A percentile compares a stretch with the other conserved stretches of the same genome.
Conservation (phyloP, 1,139 yeast genomes). For the Candida tetrigidarum region DNA sequence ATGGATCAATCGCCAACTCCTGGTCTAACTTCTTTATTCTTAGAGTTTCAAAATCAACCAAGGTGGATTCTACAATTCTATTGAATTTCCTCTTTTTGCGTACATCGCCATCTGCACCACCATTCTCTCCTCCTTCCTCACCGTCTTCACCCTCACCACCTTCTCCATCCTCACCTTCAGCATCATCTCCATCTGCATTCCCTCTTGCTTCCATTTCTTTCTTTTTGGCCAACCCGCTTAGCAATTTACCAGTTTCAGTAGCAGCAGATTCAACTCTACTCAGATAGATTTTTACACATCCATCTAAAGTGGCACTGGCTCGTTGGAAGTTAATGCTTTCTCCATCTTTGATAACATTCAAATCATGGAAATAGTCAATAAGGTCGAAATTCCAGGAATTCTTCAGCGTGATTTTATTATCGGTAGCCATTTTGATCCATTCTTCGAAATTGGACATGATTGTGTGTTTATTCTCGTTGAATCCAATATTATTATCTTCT, state of each 20-base stretch:
- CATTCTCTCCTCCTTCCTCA: slow-evolving; percentile 20
- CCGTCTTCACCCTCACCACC: slow-evolving; percentile 22
- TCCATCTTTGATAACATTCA: slow-evolving; percentile 49
- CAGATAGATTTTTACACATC: slow-evolving; percentile 46
- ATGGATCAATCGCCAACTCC: slow-evolving; percentile 82
- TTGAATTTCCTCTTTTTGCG: slow-evolving; percentile 42
- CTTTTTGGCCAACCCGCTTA: slow-evolving; percentile 67
- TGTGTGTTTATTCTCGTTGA: slow-evolving; percentile 49
- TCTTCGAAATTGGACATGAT: slow-evolving; percentile 75
- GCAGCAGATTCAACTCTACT: slow-evolving; percentile 89
- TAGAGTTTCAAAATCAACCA: slow-evolving; percentile 62
- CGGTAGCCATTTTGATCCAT: slow-evolving; percentile 90
- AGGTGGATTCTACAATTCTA: slow-evolving; percentile 46
- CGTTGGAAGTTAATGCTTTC: slow-evolving; percentile 47
- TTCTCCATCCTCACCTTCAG: slow-evolving; percentile 23
- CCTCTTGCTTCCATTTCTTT: slow-evolving; percentile 22
- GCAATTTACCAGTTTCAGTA: slow-evolving; percentile 82
- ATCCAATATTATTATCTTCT: slow-evolving; percentile 39
- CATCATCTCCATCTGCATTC: slow-evolving; percentile 18
- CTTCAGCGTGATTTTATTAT: slow-evolving; percentile 71
- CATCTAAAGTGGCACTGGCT: slow-evolving; percentile 43
- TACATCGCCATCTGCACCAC: slow-evolving; percentile 16
- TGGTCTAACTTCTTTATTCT: slow-evolving; percentile 72
- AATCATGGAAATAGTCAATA: slow-evolving; percentile 76
- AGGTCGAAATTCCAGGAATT: slow-evolving; percentile 78